Evolutionary conservation across 2,329 filamentous ascomycete genomes (phyloP).

Genomic region (Neofusicoccum laricinum): DNA sequence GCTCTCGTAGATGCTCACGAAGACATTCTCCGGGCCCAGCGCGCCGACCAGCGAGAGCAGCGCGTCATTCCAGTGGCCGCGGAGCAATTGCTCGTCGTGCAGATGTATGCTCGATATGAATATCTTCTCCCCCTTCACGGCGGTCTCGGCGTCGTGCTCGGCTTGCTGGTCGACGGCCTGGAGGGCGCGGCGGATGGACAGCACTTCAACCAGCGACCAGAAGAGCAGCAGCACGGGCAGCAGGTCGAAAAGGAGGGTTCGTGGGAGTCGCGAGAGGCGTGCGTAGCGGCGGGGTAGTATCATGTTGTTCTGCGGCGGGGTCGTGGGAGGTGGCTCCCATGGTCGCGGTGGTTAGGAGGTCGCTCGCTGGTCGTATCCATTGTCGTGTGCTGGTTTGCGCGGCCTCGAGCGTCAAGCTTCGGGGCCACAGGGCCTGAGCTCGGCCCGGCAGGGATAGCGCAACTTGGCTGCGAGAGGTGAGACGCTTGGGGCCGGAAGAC

Average conservation of each 20-base stretch:
- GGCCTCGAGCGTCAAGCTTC: neutral
- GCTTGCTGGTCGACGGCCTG: constrained; percentile 2
- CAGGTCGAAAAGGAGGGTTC: constrained; percentile 13
- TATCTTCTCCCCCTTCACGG: constrained; percentile 35
- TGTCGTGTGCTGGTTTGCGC: constrained; percentile 7
- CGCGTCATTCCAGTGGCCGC: constrained; percentile 61
- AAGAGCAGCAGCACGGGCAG: constrained; percentile 11
- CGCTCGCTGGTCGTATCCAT: neutral
- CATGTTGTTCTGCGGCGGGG: neutral
- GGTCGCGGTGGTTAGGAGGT: neutral
- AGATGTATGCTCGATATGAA: constrained; percentile 70
- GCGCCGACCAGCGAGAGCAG: constrained; percentile 56
- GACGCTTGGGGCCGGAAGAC: neutral
- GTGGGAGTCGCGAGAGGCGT: constrained; percentile 13
- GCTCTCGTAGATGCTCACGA: constrained; percentile 65
- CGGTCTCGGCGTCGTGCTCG: neutral
- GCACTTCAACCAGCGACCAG: constrained; percentile 6
- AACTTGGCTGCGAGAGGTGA: neutral
- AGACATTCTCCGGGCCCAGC: constrained; percentile 64
- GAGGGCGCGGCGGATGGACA: constrained; percentile 3
- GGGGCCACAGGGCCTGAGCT: constrained; percentile 1
- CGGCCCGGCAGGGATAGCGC: neutral
- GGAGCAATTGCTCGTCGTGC: constrained; percentile 62
- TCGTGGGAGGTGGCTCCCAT: neutral
- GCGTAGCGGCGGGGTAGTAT: constrained; percentile 13